Conservation (phyloP, 2,329 filamentous ascomycete genomes). For the Hymenoscyphus scutula region DNA sequence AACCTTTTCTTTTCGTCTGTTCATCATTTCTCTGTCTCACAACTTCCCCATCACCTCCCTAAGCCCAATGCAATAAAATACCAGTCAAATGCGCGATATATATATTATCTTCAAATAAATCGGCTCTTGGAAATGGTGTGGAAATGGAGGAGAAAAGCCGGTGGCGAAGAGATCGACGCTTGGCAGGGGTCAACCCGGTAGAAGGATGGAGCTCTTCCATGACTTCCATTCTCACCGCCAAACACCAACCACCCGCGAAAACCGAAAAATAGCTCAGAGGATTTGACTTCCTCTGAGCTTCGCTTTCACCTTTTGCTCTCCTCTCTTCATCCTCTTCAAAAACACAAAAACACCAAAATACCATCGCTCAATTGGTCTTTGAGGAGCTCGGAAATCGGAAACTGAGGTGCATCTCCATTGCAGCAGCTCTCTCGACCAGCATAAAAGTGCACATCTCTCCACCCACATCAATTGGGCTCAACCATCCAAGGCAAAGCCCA, state of each 20-base stretch:
- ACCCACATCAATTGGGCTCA: neutral
- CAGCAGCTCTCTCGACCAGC: neutral
- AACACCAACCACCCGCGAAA: slow-evolving; percentile 6
- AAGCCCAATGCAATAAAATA: too few relatives aligned
- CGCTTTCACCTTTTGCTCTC: neutral
- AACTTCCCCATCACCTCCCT: too few relatives aligned
- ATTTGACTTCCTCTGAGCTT: neutral
- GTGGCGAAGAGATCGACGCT: neutral
- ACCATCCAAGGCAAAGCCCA: too few relatives aligned
- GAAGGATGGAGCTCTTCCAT: neutral
- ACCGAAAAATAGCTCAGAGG: slow-evolving; percentile 6
- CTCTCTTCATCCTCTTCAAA: too few relatives aligned
- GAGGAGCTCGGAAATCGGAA: neutral
- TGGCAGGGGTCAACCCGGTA: neutral
- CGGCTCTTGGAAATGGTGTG: neutral
- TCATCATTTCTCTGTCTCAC: too few relatives aligned
- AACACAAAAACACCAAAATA: too few relatives aligned
- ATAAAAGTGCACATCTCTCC: neutral
- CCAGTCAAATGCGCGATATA: too few relatives aligned
- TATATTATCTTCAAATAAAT: too few relatives aligned
- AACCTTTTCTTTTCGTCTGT: too few relatives aligned
- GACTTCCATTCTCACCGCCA: slow-evolving; percentile 6
- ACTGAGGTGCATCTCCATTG: neutral
- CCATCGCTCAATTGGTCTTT: neutral
- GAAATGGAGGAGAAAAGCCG: neutral